These are phyloP conservation scores for Pseudohalonectria lignicola DNA, from an alignment of 2,329 filamentous ascomycete species.

Conservation along the genomic window DNA sequence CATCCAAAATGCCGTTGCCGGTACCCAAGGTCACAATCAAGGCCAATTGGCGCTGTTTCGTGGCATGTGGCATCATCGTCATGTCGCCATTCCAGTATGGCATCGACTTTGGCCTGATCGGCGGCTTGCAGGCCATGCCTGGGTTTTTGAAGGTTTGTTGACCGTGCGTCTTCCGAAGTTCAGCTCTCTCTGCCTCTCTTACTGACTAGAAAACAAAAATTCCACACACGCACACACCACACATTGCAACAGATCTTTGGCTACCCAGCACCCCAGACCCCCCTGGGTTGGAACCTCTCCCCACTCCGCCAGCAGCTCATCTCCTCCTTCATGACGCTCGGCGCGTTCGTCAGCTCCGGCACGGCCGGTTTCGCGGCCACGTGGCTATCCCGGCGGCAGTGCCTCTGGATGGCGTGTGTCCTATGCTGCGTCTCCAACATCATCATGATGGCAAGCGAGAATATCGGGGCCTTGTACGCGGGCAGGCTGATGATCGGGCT, in stretches of 20 bases:
- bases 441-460: conserved; percentile 40
- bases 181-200: too few species aligned
- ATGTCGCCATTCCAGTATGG: conserved; percentile 22
- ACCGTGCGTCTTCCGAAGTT: too few species aligned
- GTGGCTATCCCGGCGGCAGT: conserved; percentile 20
- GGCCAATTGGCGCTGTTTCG: conserved; percentile 3
- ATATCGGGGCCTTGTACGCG: conserved; percentile 36
- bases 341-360: conserved; percentile 18
- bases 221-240: neutral
- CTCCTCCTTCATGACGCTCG: conserved; percentile 21
- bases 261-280: conserved; percentile 13
- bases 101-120: conserved; percentile 20
- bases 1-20: neutral
- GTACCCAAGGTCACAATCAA: conserved; percentile 3
- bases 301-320: conserved; percentile 23
- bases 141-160: conserved; percentile 19
- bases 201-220: neutral
- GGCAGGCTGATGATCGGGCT: conserved; percentile 39
- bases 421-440: conserved; percentile 35
- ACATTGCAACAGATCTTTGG: conserved; percentile 11
- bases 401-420: conserved; percentile 28
- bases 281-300: conserved; percentile 17
- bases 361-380: conserved; percentile 20
- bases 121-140: conserved; percentile 23
- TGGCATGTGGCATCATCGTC: conserved; percentile 14